Base-by-base conservation (phyloP, 345 rosid genomes). In the Pseudoturritis turrita region DNA sequence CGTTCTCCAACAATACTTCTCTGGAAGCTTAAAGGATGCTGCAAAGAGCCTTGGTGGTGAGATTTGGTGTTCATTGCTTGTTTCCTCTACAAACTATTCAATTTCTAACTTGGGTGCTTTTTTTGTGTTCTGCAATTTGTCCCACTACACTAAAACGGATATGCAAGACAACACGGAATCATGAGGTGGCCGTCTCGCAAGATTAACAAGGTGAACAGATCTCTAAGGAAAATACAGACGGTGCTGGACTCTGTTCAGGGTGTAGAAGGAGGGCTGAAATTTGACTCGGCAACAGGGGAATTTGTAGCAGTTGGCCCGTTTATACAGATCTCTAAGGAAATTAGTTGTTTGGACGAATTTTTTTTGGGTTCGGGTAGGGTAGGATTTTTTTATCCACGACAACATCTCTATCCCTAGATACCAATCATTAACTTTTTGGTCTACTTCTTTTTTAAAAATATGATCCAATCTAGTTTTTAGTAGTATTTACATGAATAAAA, bases 181-280 rank as follows among this genome's bases (percentile, higher is more conserved):
- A 83, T 83, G 26, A 89, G 98, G 73, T 93, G 98, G 97, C 98
- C 97, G 15, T 93, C 94, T 69, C 90, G 97, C 11, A 93, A 93
- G 83, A 89, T 93, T 65, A 90, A 90, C 68, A 93, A 93, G 79
- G 98, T 90, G 74, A 93, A 87, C 61, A 79, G 96, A 47, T 90
- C 97, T 0, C 65, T 93, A 50, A 82, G 54, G 78, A 93, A 86
- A 81, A 88, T 93, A 81, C 89, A 89, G 69, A 87, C 92, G 0
- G 94, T 90, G 67, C 81, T 93, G 0, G 87, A 86, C 65, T 89
- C 98, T 65, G 98, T 93, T 61, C 96, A 86, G 37, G 98, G 98
- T 17, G 92, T 93, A 19, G 89, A 90, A 70, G 89, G 97, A 66
- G 88, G 91, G 51, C 46, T 94, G 35, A 91, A 82, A 72, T 91